Evolutionary conservation across 2,329 filamentous ascomycete species (phyloP), one percentile per base, ranked within the genome.

Genomic region (Arthrocladium fulminans): DNA sequence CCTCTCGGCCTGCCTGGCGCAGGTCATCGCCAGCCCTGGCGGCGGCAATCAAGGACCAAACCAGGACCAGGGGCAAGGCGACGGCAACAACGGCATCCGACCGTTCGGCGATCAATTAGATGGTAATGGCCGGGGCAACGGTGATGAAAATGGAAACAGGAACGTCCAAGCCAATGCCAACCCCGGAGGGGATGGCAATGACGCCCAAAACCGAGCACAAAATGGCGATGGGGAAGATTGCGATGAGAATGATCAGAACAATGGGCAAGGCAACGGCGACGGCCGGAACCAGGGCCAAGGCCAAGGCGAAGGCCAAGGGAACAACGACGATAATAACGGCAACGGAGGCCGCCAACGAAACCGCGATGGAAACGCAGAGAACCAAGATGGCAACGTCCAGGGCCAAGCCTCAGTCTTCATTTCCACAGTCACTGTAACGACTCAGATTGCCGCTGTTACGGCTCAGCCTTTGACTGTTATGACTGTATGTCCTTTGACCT

Each of bases 1-100:
- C 10, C 34, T 58, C 48, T 51, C 55, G 44, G 47, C 55, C 53
- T 58, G 55, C 55, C 55, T 58, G 55, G 55, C 54, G 55, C 55
- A 55, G 52, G 55, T 56, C 50, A 25, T 47, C 39, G 52, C 41
- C 30, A 8, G 38, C 24, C 17, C 25, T 5, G 47, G 47, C 22
- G 32, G 32, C 39, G 20, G n/a, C n/a, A n/a, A n/a, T n/a, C n/a
- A n/a, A n/a, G n/a, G n/a, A n/a, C n/a, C n/a, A n/a, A n/a, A n/a
- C n/a, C n/a, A n/a, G n/a, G n/a, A 23, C 8, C 7, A 25, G 10
- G 19, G 10, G 22, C 20, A 24, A n/a, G n/a, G 22, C 9, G 12
- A 37, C 17, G 24, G 39, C 6, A n/a, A 23, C 41, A 32, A 44
- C 20, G 45, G 25, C 13, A 32, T 13, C 13, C 15, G 41, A 19